These are phyloP conservation scores for Tylopilus sp. DNA, from an alignment of 1,284 basidiomycete species.

Conservation along the genomic window DNA sequence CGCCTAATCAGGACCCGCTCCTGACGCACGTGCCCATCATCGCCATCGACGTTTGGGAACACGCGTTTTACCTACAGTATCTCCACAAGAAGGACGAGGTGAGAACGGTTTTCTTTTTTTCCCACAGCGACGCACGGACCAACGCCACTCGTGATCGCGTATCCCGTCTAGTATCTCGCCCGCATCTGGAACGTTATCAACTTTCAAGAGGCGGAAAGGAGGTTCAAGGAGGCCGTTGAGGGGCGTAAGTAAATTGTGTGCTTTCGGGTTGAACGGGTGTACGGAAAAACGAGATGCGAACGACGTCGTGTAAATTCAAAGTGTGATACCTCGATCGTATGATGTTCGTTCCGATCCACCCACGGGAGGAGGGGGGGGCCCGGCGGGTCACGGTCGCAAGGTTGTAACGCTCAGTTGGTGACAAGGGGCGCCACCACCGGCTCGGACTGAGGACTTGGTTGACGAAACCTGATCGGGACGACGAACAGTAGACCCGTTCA, in stretches of 20 bases:
- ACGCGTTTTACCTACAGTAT: conserved; percentile 78
- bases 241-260: conserved; percentile 20
- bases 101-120: conserved; percentile 36
- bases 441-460: no score
- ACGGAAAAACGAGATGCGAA: neutral
- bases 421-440: no score
- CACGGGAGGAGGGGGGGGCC: no score
- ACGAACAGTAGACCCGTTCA: no score
- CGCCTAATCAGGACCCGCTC: conserved; percentile 89
- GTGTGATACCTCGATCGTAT: neutral
- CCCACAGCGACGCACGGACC: no score
- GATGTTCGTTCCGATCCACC: no score
- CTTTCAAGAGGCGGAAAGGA: conserved; percentile 72
- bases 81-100: conserved; percentile 71
- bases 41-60: conserved; percentile 89
- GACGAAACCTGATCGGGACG: no score
- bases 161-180: conserved; percentile 53
- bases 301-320: neutral
- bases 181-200: conserved; percentile 83
- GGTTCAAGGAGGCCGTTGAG: conserved; percentile 47
- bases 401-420: no score
- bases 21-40: conserved; percentile 73
- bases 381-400: no score
- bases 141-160: no score
- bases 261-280: no score